phyloP scores from a whole-genome alignment of 768 basidiomycete species.

The Hemileccinum impolitum region DNA sequence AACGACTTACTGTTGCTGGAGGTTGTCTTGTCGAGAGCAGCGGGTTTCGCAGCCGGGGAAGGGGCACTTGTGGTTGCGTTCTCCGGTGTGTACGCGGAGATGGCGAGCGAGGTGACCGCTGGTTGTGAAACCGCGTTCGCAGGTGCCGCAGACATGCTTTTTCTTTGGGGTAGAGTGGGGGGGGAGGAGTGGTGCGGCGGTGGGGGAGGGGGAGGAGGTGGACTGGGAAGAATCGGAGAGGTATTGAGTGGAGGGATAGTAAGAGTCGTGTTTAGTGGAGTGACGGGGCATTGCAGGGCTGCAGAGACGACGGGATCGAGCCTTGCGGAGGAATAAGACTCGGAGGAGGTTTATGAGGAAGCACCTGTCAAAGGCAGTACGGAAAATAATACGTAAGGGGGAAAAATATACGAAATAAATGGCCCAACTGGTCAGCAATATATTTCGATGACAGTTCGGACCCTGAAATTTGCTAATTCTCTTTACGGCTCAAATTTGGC shows the following conservation, averaged over 20 bases:
- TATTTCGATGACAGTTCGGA: constrained; percentile 29
- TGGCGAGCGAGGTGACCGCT: constrained; percentile 88
- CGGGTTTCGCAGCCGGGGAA: constrained; percentile 94
- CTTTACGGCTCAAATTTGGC: constrained; percentile 32
- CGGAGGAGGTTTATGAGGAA: constrained; percentile 34
- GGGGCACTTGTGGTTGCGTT: constrained; percentile 89
- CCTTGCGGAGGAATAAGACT: constrained; percentile 23
- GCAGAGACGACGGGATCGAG: constrained; percentile 24
- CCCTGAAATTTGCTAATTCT: constrained; percentile 32
- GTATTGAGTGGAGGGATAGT: constrained; percentile 21
- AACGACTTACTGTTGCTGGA: constrained; percentile 47
- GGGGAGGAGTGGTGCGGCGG: too few relatives aligned
- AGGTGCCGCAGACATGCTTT: constrained; percentile 64
- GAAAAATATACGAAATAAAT: constrained; percentile 29
- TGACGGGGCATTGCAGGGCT: constrained; percentile 36
- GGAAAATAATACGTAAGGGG: constrained; percentile 34
- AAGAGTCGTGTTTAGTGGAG: constrained; percentile 26
- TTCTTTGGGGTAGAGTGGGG: constrained; percentile 22
- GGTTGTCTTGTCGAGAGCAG: constrained; percentile 87
- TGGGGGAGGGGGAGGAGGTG: constrained; percentile 10
- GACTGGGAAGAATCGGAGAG: constrained; percentile 27
- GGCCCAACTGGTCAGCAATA: constrained; percentile 19
- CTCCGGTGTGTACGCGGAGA: constrained; percentile 87
- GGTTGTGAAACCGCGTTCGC: constrained; percentile 80
- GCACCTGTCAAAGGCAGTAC: constrained; percentile 36